Evolutionary conservation across 2,329 filamentous ascomycete species (phyloP), one percentile per base, ranked within the genome.

Genomic region (Tolypocladium nubicola): DNA sequence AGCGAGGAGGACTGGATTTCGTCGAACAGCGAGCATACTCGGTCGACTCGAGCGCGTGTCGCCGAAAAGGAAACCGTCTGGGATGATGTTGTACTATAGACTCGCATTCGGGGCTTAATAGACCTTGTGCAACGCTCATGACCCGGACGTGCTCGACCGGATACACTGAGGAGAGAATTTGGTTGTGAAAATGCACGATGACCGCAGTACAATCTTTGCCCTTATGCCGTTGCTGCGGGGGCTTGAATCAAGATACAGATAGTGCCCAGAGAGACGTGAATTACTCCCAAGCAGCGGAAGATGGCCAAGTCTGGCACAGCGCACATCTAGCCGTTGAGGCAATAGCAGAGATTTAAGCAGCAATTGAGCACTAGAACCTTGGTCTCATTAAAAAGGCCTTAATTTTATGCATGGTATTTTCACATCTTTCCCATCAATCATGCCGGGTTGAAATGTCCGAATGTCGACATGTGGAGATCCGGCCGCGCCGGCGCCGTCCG

Each of bases 71-170:
- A 55, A 59, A 57, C 60, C 58, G 57, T 60, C 56, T 61, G 62
- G 63, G 63, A 65, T 71, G 71, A 66, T 67, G 67, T 60, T 76
- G 73, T 76, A 76, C 68, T 71, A 74, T 75, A 75, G 72, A 71
- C 64, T 69, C 64, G 67, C 65, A 67, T 66, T 62, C 54, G 60
- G 62, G 67, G 62, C 64, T 68, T 62, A 67, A 71, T 70, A 70
- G 66, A 71, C 68, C 66, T 61, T 62, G 61, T 62, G 58, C 61
- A 63, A 64, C 60, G 57, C 57, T n/a, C 16, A 33, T 52, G 43
- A 49, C 26, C 10, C 13, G 13, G 19, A 50, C 19, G 11, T 45
- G 40, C 19, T 54, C 21, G 35, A 19, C 23, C 10, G 52, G 23
- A 19, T 33, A 21, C n/a, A 14, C 3, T 5, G 2, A 0, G 6